phyloP scores from a whole-genome alignment of 2,329 filamentous ascomycete species.

The Colletotrichum costaricense region DNA sequence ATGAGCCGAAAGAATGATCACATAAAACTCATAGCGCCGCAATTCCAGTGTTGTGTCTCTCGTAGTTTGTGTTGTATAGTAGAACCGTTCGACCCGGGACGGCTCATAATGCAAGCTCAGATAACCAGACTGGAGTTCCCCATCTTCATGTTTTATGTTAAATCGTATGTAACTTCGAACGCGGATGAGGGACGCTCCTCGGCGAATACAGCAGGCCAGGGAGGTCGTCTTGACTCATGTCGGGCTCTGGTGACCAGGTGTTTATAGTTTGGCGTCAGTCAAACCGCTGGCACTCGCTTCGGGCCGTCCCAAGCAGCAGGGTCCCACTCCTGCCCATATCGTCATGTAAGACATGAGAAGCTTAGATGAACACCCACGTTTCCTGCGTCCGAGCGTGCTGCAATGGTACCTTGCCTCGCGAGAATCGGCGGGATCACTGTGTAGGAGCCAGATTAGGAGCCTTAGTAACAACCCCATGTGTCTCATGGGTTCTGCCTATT shows the following conservation, averaged over 20 bases:
- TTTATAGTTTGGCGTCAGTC: neutral
- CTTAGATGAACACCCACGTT: neutral
- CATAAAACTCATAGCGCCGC: neutral
- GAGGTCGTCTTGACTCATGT: neutral
- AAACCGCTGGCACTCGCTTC: neutral
- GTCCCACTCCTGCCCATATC: neutral
- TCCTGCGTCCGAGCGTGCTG: conserved; percentile 2
- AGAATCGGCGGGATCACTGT: neutral
- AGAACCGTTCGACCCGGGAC: too few relatives aligned
- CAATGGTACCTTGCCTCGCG: conserved; percentile 16
- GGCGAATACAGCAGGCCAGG: neutral
- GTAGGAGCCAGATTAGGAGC: neutral
- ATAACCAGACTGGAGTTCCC: too few relatives aligned
- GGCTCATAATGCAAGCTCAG: too few relatives aligned
- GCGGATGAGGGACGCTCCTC: neutral
- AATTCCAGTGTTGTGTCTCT: too few relatives aligned
- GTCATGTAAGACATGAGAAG: neutral
- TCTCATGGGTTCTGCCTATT: too few relatives aligned
- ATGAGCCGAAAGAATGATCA: neutral
- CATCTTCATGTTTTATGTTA: too few relatives aligned
- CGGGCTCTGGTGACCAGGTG: too few relatives aligned
- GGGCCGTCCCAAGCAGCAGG: neutral
- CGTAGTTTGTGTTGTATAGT: too few relatives aligned
- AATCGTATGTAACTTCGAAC: neutral
- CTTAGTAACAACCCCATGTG: neutral